Evolutionary conservation across 805 yeast genomes (phyloP).

Genomic region (Pichia eremophila): DNA sequence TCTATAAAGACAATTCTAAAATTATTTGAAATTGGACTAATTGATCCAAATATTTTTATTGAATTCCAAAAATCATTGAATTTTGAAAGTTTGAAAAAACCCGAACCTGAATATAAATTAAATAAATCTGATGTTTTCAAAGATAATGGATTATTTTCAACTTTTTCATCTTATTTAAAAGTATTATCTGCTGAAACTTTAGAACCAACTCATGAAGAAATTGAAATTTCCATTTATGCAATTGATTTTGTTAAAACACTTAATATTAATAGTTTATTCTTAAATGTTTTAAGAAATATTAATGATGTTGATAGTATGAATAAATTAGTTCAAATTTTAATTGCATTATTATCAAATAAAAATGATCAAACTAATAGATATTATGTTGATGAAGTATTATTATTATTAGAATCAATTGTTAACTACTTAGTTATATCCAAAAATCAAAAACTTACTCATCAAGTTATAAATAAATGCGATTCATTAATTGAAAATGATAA

Average conservation of each 20-base stretch:
- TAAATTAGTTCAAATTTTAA: constrained; percentile 25
- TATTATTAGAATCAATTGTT: constrained; percentile 24
- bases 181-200: constrained; percentile 78
- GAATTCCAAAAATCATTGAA: constrained; percentile 53
- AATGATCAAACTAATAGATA: constrained; percentile 21
- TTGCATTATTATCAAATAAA: constrained; percentile 27
- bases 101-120: constrained; percentile 58
- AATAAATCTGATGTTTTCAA: constrained; percentile 55
- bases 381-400: constrained; percentile 22
- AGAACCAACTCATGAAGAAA: constrained; percentile 91
- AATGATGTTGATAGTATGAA: constrained; percentile 28
- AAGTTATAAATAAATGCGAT: constrained; percentile 18
- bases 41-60: constrained; percentile 54
- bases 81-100: constrained; percentile 46
- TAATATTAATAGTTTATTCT: constrained; percentile 46
- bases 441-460: constrained; percentile 16
- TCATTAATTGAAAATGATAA: constrained; percentile 14
- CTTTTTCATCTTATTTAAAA: constrained; percentile 85
- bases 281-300: constrained; percentile 31
- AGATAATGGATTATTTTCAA: constrained; percentile 74
- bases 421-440: constrained; percentile 24
- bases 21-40: constrained; percentile 63
- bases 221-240: constrained; percentile 75
- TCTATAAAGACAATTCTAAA: constrained; percentile 51
- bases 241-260: constrained; percentile 75